Conservation (phyloP, 2,329 filamentous ascomycete genomes). For the Microdochium paspali region DNA sequence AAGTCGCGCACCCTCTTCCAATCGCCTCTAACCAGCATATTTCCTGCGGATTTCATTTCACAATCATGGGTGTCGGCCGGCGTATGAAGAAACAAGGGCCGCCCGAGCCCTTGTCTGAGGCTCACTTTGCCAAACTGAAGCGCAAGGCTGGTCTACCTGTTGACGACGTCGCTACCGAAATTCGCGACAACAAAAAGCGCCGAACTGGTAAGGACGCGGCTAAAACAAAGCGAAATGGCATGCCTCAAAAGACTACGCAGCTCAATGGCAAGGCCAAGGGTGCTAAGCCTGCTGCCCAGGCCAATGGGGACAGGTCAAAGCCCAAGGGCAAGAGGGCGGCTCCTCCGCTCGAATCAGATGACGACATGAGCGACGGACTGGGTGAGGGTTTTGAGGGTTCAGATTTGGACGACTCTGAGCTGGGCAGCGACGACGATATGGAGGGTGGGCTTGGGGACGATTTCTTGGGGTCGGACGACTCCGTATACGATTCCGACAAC, state of each 20-base stretch:
- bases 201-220: conserved; percentile 21
- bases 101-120: conserved; percentile 74
- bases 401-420: conserved; percentile 27
- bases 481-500: conserved; percentile 65
- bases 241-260: conserved; percentile 13
- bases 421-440: conserved; percentile 19
- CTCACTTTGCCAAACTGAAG: conserved; percentile 70
- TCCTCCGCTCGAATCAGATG: conserved; percentile 35
- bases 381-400: conserved; percentile 30
- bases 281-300: conserved; percentile 7
- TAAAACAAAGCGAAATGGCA: conserved; percentile 23
- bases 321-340: conserved; percentile 19
- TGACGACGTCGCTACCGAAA: conserved; percentile 42
- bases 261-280: conserved; percentile 16
- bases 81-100: conserved; percentile 94
- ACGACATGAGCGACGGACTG: conserved; percentile 35
- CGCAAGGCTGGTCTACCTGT: conserved; percentile 70
- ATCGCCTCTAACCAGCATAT: not conserved
- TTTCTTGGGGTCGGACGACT: conserved; percentile 51
- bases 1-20: too few species aligned
- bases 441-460: conserved; percentile 39
- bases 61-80: conserved; percentile 76
- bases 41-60: not conserved
- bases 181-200: conserved; percentile 56
- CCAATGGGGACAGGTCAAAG: conserved; percentile 14